Conservation (phyloP, 1,284 basidiomycete species). For the Ustilago tritici region DNA sequence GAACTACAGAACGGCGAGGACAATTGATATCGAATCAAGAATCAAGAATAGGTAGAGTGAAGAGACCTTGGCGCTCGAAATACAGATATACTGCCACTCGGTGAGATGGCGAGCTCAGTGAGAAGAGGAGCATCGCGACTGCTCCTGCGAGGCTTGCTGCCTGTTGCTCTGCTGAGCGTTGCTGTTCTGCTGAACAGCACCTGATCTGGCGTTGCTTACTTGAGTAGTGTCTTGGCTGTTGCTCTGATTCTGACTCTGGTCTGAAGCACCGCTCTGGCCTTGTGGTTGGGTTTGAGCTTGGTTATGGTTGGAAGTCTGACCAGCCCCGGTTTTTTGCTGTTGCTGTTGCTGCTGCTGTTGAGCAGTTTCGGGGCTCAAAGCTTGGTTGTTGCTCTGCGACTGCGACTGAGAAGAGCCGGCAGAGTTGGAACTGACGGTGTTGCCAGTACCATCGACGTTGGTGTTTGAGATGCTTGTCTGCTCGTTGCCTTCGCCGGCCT, state of each 20-base stretch:
- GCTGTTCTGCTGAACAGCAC: slow-evolving; percentile 5
- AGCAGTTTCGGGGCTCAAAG: background rate
- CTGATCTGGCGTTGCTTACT: background rate
- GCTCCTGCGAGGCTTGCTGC: slow-evolving; percentile 3
- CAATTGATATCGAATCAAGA: background rate
- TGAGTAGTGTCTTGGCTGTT: background rate
- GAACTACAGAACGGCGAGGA: background rate
- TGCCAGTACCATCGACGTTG: slow-evolving; percentile 29
- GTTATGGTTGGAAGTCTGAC: background rate
- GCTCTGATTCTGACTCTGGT: slow-evolving; percentile 11
- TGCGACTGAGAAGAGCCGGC: slow-evolving; percentile 25
- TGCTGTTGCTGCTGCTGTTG: slow-evolving; percentile 15
- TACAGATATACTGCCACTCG: too few relatives aligned
- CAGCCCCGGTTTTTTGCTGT: background rate
- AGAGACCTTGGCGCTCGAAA: too few relatives aligned
- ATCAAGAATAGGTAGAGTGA: background rate
- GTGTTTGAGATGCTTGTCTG: slow-evolving; percentile 28
- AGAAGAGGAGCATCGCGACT: background rate
- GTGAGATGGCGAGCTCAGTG: background rate
- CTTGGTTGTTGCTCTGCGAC: slow-evolving; percentile 21
- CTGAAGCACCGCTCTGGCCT: slow-evolving; percentile 6
- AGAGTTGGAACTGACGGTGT: slow-evolving; percentile 35
- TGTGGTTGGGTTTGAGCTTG: slow-evolving; percentile 17
- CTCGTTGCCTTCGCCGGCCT: slow-evolving; percentile 25
- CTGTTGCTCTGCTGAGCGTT: slow-evolving; percentile 5